Conservation (phyloP, 257 asterid genomes). For the Solanum chilense region DNA sequence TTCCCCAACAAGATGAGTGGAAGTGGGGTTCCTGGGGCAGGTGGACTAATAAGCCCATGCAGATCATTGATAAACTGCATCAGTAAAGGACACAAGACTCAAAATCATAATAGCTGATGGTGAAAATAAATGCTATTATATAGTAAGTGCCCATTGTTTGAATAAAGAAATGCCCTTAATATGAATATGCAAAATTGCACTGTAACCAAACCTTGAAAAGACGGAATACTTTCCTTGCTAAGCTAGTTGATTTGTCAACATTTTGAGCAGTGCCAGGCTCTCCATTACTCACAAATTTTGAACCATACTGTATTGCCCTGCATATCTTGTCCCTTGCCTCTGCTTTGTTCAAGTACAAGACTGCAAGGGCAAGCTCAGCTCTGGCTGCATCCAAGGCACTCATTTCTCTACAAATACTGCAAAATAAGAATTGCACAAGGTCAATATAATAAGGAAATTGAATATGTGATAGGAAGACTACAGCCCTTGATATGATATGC, state of each 20-base stretch:
- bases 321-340: slow-evolving; percentile 99
- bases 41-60: slow-evolving; percentile 75
- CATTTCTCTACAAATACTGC: slow-evolving; percentile 36
- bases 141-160: background rate
- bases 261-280: slow-evolving; percentile 87
- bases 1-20: slow-evolving; percentile 74
- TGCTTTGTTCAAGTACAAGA: slow-evolving; percentile 84
- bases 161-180: background rate
- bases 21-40: slow-evolving; percentile 86
- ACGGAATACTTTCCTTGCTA: slow-evolving; percentile 96
- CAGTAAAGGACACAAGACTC: background rate
- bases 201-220: slow-evolving; percentile 62
- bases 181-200: background rate
- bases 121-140: background rate
- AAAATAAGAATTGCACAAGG: slow-evolving; percentile 5
- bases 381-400: slow-evolving; percentile 75
- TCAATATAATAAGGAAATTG: background rate
- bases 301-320: slow-evolving; percentile 97
- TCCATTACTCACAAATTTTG: slow-evolving; percentile 88
- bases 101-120: background rate
- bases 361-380: slow-evolving; percentile 88
- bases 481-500: background rate
- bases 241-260: slow-evolving; percentile 85
- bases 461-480: background rate
- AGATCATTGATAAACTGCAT: slow-evolving; percentile 90